phyloP scores from a whole-genome alignment of 768 basidiomycete species.

The Lactarius evosmus region DNA sequence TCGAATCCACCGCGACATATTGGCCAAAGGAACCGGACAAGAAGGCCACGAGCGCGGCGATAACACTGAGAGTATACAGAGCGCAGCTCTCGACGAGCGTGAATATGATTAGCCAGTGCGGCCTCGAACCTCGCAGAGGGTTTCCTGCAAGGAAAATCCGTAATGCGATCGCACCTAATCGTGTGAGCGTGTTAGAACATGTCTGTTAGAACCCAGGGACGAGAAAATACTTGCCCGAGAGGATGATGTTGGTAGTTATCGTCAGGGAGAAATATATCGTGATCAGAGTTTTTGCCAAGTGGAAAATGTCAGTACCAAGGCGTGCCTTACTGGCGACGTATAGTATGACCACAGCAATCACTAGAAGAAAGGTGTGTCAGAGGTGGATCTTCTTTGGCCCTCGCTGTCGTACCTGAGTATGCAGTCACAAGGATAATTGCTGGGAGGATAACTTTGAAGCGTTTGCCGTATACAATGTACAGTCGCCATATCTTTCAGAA shows the following conservation, averaged over 20 bases:
- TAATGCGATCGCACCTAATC: constrained; percentile 11
- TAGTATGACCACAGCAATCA: background rate
- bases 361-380: background rate
- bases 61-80: constrained; percentile 3
- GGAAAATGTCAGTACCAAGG: constrained; percentile 2
- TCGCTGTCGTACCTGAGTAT: constrained; percentile 11
- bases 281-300: background rate
- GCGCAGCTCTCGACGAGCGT: constrained; percentile 13
- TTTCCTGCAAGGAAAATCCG: background rate
- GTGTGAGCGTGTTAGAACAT: background rate
- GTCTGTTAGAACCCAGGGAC: too few relatives aligned
- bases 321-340: background rate
- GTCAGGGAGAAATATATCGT: constrained; percentile 7
- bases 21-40: background rate
- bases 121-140: background rate
- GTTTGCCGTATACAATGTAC: constrained; percentile 11
- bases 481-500: constrained; percentile 13
- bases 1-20: constrained; percentile 2
- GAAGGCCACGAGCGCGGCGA: constrained; percentile 1
- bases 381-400: background rate
- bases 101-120: background rate
- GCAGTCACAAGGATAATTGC: background rate
- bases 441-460: background rate
- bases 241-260: constrained; percentile 3
- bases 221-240: constrained; percentile 3